Percentiles rank a stretch among this genome's conserved stretches.
Evolutionary conservation across 352 stramenopile species (phyloP).

Genomic region (Globisporangium orthogonon): DNA sequence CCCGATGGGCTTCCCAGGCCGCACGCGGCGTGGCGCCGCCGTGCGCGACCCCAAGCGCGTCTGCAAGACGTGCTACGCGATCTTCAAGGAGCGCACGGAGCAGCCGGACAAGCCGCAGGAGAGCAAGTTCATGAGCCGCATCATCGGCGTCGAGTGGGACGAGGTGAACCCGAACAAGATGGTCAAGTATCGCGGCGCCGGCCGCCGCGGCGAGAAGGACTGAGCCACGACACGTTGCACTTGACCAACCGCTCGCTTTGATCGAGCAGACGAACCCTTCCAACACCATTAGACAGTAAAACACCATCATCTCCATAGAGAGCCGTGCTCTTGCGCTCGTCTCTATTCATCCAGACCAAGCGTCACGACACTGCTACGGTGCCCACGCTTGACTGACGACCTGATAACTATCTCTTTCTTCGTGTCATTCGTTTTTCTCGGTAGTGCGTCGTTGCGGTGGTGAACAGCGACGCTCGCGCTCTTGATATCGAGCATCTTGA

Average conservation of each 20-base stretch:
- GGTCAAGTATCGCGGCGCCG: slow-evolving; percentile 26
- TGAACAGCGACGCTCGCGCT: too few relatives aligned
- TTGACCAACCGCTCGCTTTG: background rate
- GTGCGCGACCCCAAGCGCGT: slow-evolving; percentile 65
- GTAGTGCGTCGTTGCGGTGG: too few relatives aligned
- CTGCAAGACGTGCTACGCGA: slow-evolving; percentile 83
- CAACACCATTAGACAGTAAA: background rate
- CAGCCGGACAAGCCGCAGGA: slow-evolving; percentile 55
- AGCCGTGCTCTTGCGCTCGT: background rate
- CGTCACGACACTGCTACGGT: too few relatives aligned
- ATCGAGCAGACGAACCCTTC: background rate
- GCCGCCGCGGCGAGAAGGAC: slow-evolving; percentile 57
- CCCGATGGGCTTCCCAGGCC: slow-evolving; percentile 77
- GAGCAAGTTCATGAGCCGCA: slow-evolving; percentile 63
- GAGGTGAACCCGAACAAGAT: slow-evolving; percentile 88
- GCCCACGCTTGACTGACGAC: too few relatives aligned
- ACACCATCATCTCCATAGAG: background rate
- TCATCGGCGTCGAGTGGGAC: slow-evolving; percentile 86
- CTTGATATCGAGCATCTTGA: background rate
- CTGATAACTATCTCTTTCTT: too few relatives aligned
- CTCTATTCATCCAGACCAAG: too few relatives aligned
- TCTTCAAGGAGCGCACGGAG: slow-evolving; percentile 79
- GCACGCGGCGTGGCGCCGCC: slow-evolving; percentile 55
- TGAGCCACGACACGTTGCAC: background rate
- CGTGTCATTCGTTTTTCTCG: too few relatives aligned